These are phyloP conservation scores for Erysimum cheiri DNA, from an alignment of 441 rosid species.

Conservation along the genomic window DNA sequence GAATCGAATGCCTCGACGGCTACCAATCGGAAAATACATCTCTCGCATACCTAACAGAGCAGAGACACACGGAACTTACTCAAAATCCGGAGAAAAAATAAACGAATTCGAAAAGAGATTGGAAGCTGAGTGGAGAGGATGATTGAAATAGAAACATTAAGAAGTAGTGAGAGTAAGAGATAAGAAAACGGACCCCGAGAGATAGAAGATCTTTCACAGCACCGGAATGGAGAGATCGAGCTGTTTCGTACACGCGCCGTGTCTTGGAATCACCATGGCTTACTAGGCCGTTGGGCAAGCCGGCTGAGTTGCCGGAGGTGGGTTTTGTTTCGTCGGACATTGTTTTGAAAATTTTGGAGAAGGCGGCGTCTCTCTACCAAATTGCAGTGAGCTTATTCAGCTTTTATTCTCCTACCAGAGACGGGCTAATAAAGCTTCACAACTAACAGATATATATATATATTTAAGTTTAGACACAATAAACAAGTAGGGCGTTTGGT, in stretches of 20 bases:
- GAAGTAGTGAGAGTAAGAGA: conserved; percentile 18
- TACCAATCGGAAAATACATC: conserved; percentile 78
- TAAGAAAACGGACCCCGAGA: conserved; percentile 52
- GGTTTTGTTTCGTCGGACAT: conserved; percentile 49
- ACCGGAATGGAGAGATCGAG: conserved; percentile 60
- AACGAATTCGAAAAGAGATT: background rate
- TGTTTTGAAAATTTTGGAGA: conserved; percentile 19
- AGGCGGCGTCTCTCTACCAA: conserved; percentile 30
- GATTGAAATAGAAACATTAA: conserved; percentile 11
- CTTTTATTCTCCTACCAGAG: background rate
- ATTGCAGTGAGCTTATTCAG: conserved; percentile 1
- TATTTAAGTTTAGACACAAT: too few species aligned
- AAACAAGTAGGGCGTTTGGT: conserved; percentile 34
- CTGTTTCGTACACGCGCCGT: conserved; percentile 48
- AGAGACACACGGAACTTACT: background rate
- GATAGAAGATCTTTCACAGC: conserved; percentile 70
- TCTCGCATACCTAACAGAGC: conserved; percentile 64
- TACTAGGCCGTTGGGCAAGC: conserved; percentile 29
- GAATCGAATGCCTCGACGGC: conserved; percentile 51
- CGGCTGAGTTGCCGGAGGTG: conserved; percentile 16
- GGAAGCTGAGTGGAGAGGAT: background rate
- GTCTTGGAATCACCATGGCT: conserved; percentile 35
- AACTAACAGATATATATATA: too few species aligned
- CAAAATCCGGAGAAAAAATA: background rate
- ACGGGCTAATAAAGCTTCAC: too few species aligned